Evolutionary conservation across 257 asterid species (phyloP).

Genomic region (Dorcoceras hygrometricum): DNA sequence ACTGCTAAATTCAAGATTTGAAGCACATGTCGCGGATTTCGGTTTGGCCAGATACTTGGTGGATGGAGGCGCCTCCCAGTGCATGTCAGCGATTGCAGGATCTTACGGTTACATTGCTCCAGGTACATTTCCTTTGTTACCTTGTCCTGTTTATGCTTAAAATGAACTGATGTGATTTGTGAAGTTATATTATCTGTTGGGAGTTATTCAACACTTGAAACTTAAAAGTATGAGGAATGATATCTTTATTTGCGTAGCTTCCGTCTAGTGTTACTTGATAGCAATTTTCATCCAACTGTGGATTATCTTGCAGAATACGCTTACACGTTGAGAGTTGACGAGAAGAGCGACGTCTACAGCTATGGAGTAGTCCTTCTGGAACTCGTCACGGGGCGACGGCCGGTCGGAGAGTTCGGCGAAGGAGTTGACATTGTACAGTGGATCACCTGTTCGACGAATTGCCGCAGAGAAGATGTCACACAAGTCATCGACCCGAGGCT

Average conservation of each 20-base stretch:
- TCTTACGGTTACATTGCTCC: constrained; percentile 98
- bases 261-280: background rate
- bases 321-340: constrained; percentile 50
- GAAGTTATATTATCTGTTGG: background rate
- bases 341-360: constrained; percentile 65
- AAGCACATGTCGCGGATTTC: constrained; percentile 95
- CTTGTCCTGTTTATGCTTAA: background rate
- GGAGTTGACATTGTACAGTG: constrained; percentile 71
- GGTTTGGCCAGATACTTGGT: constrained; percentile 87
- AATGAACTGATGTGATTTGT: background rate
- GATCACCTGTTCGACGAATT: constrained; percentile 53
- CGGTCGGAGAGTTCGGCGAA: constrained; percentile 58
- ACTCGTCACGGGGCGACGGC: constrained; percentile 49
- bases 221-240: background rate
- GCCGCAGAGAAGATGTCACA: constrained; percentile 57
- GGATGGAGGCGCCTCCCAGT: constrained; percentile 83
- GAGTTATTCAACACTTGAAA: background rate
- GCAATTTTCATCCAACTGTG: background rate
- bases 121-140: constrained; percentile 38
- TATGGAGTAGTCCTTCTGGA: constrained; percentile 58
- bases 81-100: constrained; percentile 96
- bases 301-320: constrained; percentile 44
- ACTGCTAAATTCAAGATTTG: constrained; percentile 63
- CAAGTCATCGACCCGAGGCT: constrained; percentile 62
- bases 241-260: background rate